Percentiles rank a stretch among this genome's conserved stretches.
These are phyloP conservation scores for Suhomyces canberraensis DNA, from an alignment of 805 yeast species.

Conservation along the genomic window DNA sequence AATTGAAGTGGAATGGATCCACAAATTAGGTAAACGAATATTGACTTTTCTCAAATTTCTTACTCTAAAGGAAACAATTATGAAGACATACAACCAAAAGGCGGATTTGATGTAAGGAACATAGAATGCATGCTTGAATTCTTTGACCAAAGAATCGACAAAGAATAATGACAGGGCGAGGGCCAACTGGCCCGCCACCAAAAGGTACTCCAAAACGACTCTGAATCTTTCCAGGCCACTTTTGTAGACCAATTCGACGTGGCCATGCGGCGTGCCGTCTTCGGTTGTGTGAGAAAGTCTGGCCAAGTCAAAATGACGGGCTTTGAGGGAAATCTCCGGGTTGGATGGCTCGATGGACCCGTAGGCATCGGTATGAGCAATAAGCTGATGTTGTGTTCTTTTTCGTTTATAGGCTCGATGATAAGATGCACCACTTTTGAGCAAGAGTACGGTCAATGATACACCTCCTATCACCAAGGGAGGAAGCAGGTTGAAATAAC, in stretches of 20 bases:
- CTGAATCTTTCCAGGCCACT: slow-evolving; percentile 50
- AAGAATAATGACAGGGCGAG: slow-evolving; percentile 34
- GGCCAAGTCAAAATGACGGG: slow-evolving; percentile 64
- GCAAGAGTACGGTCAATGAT: slow-evolving; percentile 24
- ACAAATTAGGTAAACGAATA: slow-evolving; percentile 52
- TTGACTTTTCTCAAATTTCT: slow-evolving; percentile 24
- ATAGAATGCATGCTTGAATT: slow-evolving; percentile 27
- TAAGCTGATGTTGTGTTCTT: slow-evolving; percentile 22
- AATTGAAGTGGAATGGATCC: slow-evolving; percentile 57
- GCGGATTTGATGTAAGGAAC: slow-evolving; percentile 24
- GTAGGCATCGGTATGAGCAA: slow-evolving; percentile 30
- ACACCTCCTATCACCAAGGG: slow-evolving; percentile 29
- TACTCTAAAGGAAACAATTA: slow-evolving; percentile 39
- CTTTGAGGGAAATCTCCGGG: slow-evolving; percentile 35
- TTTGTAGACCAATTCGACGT: slow-evolving; percentile 46
- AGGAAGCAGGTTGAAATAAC: slow-evolving; percentile 34
- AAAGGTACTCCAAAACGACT: slow-evolving; percentile 46
- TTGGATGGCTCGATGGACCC: slow-evolving; percentile 22
- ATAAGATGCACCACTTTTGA: slow-evolving; percentile 17
- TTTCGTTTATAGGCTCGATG: background rate
- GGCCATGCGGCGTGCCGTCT: slow-evolving; percentile 64
- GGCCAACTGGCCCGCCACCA: slow-evolving; percentile 44
- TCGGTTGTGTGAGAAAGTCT: slow-evolving; percentile 50
- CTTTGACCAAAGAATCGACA: slow-evolving; percentile 25
- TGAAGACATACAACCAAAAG: slow-evolving; percentile 45